A percentile compares a stretch with the other conserved stretches of the same genome.
These are phyloP conservation scores for Nigrospora sphaerica DNA, from an alignment of 2,329 filamentous ascomycete species.

Conservation along the genomic window DNA sequence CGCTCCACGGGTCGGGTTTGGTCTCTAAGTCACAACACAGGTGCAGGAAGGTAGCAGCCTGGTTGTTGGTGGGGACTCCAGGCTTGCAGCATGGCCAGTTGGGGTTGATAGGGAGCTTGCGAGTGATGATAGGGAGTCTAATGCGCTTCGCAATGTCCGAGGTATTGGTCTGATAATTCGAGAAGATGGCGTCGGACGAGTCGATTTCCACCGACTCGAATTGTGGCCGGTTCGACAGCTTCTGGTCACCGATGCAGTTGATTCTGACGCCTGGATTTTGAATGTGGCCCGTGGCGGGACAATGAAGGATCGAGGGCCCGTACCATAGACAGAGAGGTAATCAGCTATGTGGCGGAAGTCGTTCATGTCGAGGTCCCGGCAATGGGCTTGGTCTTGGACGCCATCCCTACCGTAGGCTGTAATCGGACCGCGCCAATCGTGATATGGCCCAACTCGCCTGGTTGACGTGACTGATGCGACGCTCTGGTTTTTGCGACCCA, in stretches of 20 bases:
- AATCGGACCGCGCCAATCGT: slow-evolving; percentile 9
- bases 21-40: slow-evolving; percentile 1
- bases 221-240: slow-evolving; percentile 6
- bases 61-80: slow-evolving; percentile 4
- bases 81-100: too few species aligned
- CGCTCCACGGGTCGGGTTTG: background rate
- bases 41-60: slow-evolving; percentile 4
- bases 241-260: slow-evolving; percentile 10
- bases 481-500: slow-evolving; percentile 6
- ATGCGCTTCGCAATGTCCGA: slow-evolving; percentile 10
- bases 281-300: background rate
- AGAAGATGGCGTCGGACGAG: slow-evolving; percentile 3
- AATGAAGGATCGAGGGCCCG: background rate
- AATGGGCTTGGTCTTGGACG: background rate
- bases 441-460: background rate
- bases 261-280: slow-evolving; percentile 10
- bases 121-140: slow-evolving; percentile 7
- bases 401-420: background rate
- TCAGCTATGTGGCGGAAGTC: slow-evolving; percentile 13
- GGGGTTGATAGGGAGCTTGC: too few species aligned
- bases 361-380: slow-evolving; percentile 10
- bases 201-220: slow-evolving; percentile 8
- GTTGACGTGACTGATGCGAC: slow-evolving; percentile 2
- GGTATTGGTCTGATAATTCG: background rate
- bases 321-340: slow-evolving; percentile 3